phyloP scores from a whole-genome alignment of 768 basidiomycete genomes.

The Collybiopsis luxurians region DNA sequence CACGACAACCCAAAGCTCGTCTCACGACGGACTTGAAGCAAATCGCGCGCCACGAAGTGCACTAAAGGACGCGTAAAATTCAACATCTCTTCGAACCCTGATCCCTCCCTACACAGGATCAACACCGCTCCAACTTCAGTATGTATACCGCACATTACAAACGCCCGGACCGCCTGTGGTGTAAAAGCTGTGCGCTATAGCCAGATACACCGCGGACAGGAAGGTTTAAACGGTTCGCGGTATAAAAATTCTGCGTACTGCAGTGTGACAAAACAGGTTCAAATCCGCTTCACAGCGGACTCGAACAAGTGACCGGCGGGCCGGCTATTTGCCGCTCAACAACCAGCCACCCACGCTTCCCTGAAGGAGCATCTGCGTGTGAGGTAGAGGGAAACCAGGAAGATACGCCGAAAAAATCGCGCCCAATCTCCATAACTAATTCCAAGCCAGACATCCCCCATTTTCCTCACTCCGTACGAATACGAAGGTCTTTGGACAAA shows the following conservation, averaged over 20 bases:
- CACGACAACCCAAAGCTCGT: background rate
- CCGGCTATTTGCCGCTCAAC: background rate
- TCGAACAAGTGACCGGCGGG: background rate
- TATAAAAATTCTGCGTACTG: no score
- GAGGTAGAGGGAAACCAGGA: background rate
- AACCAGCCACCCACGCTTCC: background rate
- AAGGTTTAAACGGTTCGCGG: no score
- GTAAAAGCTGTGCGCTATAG: background rate
- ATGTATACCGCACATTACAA: no score
- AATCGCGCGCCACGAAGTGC: constrained; percentile 9
- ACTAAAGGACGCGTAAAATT: constrained; percentile 6
- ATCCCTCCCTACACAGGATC: background rate
- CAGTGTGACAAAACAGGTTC: background rate
- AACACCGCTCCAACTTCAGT: background rate
- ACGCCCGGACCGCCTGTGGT: background rate
- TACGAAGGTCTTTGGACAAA: constrained; percentile 42
- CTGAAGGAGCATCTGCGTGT: background rate
- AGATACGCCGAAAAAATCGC: constrained; percentile 12
- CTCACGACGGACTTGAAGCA: background rate
- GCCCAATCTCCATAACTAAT: constrained; percentile 59
- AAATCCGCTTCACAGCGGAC: background rate
- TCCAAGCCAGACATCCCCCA: constrained; percentile 39
- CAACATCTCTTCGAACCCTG: background rate
- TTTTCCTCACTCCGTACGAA: constrained; percentile 31
- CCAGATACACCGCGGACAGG: no score